Evolutionary conservation across 2,329 filamentous ascomycete genomes (phyloP).

Genomic region (Penicillium nordicum): DNA sequence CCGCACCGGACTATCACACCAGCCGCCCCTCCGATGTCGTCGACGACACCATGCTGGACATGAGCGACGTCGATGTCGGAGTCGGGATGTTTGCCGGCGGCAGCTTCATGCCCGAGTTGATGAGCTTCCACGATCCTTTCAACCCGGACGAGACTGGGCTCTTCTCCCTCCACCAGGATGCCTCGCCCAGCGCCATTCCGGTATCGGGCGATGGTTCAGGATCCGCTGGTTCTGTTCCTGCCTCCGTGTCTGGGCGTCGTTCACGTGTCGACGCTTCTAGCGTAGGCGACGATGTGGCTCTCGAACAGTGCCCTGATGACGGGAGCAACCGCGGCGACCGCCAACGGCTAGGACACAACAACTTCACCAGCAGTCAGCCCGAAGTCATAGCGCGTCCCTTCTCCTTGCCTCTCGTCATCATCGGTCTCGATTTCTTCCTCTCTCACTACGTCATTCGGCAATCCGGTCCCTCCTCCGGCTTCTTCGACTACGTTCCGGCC

Average conservation of each 20-base stretch:
- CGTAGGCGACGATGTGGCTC: background rate
- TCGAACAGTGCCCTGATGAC: background rate
- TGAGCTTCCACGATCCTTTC: background rate
- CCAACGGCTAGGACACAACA: background rate
- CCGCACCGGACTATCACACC: background rate
- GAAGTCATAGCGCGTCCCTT: background rate
- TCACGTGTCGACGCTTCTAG: background rate
- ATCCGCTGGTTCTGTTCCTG: background rate
- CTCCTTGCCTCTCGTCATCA: background rate
- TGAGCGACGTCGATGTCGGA: background rate
- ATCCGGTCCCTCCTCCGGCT: background rate
- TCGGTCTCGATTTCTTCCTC: background rate
- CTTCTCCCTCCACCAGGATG: background rate
- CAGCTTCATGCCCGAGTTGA: background rate
- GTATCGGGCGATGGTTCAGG: background rate
- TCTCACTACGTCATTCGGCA: background rate
- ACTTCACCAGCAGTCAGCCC: background rate
- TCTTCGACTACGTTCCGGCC: background rate
- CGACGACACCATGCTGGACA: background rate
- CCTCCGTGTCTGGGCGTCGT: background rate
- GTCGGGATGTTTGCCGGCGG: background rate
- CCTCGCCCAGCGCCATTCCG: background rate
- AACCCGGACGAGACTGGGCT: background rate
- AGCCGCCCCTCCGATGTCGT: background rate
- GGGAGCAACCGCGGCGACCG: background rate